Evolutionary conservation across 176 grass and related monocot species (phyloP).

Genomic region (Urochloa ruziziensis): DNA sequence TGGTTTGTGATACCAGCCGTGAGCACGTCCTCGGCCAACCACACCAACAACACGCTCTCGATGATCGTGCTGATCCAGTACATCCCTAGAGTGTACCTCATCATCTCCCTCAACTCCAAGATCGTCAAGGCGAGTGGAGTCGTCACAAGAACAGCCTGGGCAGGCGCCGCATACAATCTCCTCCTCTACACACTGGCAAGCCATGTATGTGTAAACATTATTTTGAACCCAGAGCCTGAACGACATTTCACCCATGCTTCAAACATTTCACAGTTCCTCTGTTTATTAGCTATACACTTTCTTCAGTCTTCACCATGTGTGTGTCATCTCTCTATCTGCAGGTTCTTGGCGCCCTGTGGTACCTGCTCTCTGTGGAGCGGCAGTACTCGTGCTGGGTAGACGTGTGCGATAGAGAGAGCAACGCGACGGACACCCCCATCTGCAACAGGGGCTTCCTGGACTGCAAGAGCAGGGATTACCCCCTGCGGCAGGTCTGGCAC

Average conservation of each 20-base stretch:
- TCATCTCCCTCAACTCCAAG: slow-evolving; percentile 69
- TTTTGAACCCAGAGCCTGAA: too few relatives aligned
- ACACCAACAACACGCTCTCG: slow-evolving; percentile 86
- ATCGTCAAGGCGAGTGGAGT: slow-evolving; percentile 87
- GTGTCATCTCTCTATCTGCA: too few relatives aligned
- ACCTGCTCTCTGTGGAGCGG: slow-evolving; percentile 84
- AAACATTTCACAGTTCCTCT: too few relatives aligned
- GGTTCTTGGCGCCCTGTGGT: slow-evolving; percentile 92
- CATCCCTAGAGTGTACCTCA: slow-evolving; percentile 81
- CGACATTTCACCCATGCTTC: too few relatives aligned
- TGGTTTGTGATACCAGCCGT: slow-evolving; percentile 89
- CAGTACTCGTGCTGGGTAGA: slow-evolving; percentile 85
- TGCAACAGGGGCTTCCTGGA: slow-evolving; percentile 65
- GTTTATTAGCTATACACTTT: too few relatives aligned
- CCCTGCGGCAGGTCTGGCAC: slow-evolving; percentile 45
- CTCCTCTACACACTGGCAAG: slow-evolving; percentile 93
- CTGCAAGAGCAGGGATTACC: slow-evolving; percentile 32
- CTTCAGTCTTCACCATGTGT: background rate
- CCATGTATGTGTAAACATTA: slow-evolving; percentile 73
- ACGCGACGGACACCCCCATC: background rate
- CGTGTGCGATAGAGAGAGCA: slow-evolving; percentile 51
- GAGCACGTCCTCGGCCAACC: slow-evolving; percentile 58
- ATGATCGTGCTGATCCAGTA: slow-evolving; percentile 89
- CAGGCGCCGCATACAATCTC: slow-evolving; percentile 87
- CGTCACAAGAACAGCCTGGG: slow-evolving; percentile 79